phyloP scores from a whole-genome alignment of 2,329 filamentous ascomycete species.

The Colletotrichum sp. region DNA sequence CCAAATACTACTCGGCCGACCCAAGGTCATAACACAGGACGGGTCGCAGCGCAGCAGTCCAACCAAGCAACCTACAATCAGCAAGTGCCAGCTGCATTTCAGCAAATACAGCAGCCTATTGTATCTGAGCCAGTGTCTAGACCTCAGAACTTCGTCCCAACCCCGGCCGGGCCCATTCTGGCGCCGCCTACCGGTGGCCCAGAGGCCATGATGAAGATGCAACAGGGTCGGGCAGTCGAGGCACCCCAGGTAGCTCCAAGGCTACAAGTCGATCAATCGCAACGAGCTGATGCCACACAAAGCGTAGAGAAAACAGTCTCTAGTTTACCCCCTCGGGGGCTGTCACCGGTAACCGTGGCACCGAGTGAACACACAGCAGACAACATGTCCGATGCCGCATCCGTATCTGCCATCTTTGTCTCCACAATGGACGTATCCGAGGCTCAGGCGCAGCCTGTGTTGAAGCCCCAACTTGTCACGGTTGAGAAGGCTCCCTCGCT shows the following conservation, averaged over 20 bases:
- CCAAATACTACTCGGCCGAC: background rate
- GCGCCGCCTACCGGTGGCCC: background rate
- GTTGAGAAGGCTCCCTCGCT: background rate
- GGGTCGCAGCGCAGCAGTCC: background rate
- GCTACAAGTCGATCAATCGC: background rate
- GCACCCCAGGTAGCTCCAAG: background rate
- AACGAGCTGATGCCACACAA: background rate
- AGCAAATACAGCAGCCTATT: background rate
- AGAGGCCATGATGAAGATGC: background rate
- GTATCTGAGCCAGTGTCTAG: background rate
- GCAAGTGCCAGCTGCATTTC: background rate
- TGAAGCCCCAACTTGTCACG: slow-evolving; percentile 24
- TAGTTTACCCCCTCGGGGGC: background rate
- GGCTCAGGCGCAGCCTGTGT: slow-evolving; percentile 23
- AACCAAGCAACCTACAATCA: background rate
- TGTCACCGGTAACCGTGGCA: background rate
- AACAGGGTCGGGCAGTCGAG: background rate
- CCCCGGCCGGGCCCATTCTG: background rate
- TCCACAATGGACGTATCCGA: slow-evolving; percentile 27
- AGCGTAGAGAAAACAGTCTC: background rate
- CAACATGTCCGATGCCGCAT: slow-evolving; percentile 21
- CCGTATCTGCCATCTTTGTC: slow-evolving; percentile 23
- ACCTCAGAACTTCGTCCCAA: background rate
- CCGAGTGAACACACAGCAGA: background rate
- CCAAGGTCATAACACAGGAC: background rate